Base-by-base conservation (phyloP, 2,329 filamentous ascomycete species). In the Calonectria pauciramosa region DNA sequence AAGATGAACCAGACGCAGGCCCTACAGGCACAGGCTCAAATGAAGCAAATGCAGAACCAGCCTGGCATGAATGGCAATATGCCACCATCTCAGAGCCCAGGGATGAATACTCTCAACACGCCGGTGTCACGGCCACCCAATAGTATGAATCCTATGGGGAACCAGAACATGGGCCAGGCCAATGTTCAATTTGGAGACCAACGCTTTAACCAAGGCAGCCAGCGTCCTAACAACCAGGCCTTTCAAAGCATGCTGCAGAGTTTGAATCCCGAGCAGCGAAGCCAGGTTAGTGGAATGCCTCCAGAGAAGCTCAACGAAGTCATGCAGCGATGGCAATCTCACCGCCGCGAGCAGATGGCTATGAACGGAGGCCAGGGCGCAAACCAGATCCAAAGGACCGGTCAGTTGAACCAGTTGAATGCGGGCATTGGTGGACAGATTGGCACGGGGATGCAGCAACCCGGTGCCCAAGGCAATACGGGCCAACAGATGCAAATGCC, bases 61-160 rank as follows among this genome's bases (percentile, higher is more conserved):
- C 87, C 88, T 18, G 88, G 86, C n/a, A 86, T 91, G 77, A 87
- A 86, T 16, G 86, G 86, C 9, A 86, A 86, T 41, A 87, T 89
- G 75, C 86, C 86, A n/a, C 86, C 88, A 52, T 89, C 89, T 2
- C 91, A 91, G 79, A 92, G 90, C 74, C 91, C 91, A 13, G 90
- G 86, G 1, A 90, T 93, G 89, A 88, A 88, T 73, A 91, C 90
- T 1, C 81, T 92, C 54, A 92, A 91, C 75, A 87, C 90, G 1
- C 90, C 91, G 2, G 82, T 84, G 9, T 82, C 84, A 3, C 86
- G 88, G 30, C 86, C 88, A 13, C 85, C 87, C 0, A 86, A 86
- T 28, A 85, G 84, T 49, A 86, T 88, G 82, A 86, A 84, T 38
- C 85, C 86, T 59, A 84, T 84, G 76, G 85, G 85, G 47, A 85